Evolutionary conservation across 257 asterid species (phyloP), one percentile per base, ranked within the genome.

Genomic region (Nicotiana paniculata): DNA sequence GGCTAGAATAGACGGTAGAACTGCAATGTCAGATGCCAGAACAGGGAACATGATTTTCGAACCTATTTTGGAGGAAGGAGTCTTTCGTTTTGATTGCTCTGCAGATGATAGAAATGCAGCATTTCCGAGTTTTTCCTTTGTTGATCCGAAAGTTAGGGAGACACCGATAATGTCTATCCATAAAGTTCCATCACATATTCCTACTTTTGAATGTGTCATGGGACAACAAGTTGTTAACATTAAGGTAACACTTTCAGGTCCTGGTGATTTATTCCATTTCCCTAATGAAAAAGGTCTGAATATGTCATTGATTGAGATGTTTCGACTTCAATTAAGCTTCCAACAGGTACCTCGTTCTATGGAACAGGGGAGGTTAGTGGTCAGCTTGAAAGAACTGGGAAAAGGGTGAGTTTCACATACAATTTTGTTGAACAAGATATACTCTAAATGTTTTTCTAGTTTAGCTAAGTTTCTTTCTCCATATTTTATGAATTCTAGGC

Each of bases 351-450:
- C 84, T 92, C 98, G 26, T 90, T 96, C 89, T 96, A 94, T 70
- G 98, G 99, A 82, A 94, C 99, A 33, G 99, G 99, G 89, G 99
- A 96, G 88, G 98, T 89, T 72, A 89, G 95, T 84, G 97, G 97
- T 67, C 91, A 90, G 83, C 93, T 92, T 58, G 99, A 96, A 85
- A 87, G 99, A 68, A 94, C 99, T 0, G 97, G 99, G 83, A 96
- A 93, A 91, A 92, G 97, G 93, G 99, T 94, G 83, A 84, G 91
- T 85, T 13, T 24, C 61, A 65, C 26, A 17, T 46, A 55, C 62
- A 72, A 21, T 72, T 12, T 3, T 68, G n/a, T 37, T 68, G 51
- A 67, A 9, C 1, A 65, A 9, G 59, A 30, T 11, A 63, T 15
- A 24, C 58, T 46, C 13, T 13, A 11, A 65, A 48, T 46, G 58